A percentile compares a stretch with the other conserved stretches of the same genome.
Evolutionary conservation across 2,329 filamentous ascomycete genomes (phyloP).

Genomic region (Trichoderma lentiforme): DNA sequence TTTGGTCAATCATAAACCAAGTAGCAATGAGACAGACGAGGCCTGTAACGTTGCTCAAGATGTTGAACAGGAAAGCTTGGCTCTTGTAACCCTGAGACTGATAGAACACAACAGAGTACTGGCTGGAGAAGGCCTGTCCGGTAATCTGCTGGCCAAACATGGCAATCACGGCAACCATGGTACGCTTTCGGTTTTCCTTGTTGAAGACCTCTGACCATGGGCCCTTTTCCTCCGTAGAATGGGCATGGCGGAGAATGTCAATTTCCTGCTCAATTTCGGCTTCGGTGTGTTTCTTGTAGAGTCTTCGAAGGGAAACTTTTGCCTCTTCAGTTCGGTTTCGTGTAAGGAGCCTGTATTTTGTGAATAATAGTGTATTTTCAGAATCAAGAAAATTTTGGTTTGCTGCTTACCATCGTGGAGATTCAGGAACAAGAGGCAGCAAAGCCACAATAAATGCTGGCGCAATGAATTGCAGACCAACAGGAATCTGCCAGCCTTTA

Average conservation of each 20-base stretch:
- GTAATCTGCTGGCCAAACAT: conserved; percentile 35
- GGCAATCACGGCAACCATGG: conserved; percentile 27
- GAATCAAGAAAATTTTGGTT: too few relatives aligned
- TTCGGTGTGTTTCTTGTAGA: conserved; percentile 30
- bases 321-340: conserved; percentile 38
- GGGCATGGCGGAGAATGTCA: conserved; percentile 21
- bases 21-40: conserved; percentile 22
- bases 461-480: conserved; percentile 43
- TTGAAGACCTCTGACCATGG: conserved; percentile 26
- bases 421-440: conserved; percentile 41
- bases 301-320: conserved; percentile 29
- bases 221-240: conserved; percentile 23
- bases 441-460: conserved; percentile 35
- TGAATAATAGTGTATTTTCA: not conserved
- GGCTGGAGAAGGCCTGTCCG: conserved; percentile 30
- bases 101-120: conserved; percentile 33
- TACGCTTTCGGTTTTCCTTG: conserved; percentile 23
- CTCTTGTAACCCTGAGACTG: conserved; percentile 27
- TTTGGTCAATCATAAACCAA: conserved; percentile 27
- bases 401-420: conserved; percentile 37
- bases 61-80: conserved; percentile 27
- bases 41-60: conserved; percentile 21
- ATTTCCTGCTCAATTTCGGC: conserved; percentile 28
- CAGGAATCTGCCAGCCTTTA: conserved; percentile 42
- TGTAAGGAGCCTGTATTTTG: conserved; percentile 29